phyloP scores from a whole-genome alignment of 31 red algal genomes.

The Asparagopsis taxiformis region DNA sequence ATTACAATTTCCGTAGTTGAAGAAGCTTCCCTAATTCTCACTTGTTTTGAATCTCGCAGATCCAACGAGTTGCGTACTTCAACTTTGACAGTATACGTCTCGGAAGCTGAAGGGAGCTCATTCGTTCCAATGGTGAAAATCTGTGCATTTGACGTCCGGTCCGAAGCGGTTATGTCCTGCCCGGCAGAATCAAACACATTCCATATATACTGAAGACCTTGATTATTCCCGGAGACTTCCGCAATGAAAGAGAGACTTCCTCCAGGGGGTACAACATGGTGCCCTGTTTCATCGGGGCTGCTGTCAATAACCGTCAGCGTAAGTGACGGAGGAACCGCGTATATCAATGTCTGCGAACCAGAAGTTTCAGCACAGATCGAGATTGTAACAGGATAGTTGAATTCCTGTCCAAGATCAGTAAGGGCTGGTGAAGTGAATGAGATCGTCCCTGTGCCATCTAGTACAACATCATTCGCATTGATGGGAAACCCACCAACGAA shows the following conservation, averaged over 20 bases:
- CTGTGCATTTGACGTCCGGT: constrained; percentile 13
- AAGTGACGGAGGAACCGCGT: constrained; percentile 31
- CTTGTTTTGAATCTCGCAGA: constrained; percentile 8
- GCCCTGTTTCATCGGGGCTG: constrained; percentile 9
- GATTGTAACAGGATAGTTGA: constrained; percentile 30
- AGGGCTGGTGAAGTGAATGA: constrained; percentile 17
- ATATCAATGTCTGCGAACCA: constrained; percentile 13
- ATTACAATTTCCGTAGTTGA: constrained; percentile 17
- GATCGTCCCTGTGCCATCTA: constrained; percentile 1
- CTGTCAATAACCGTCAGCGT: constrained; percentile 40
- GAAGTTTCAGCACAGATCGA: constrained; percentile 50
- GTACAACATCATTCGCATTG: constrained; percentile 7
- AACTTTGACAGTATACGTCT: constrained; percentile 1
- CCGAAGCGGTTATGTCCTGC: constrained; percentile 7
- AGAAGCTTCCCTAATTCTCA: constrained; percentile 7
- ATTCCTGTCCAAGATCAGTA: constrained; percentile 26
- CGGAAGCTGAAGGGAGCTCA: constrained; percentile 8
- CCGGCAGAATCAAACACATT: constrained; percentile 19
- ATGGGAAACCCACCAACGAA: constrained; percentile 23
- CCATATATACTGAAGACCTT: constrained; percentile 32
- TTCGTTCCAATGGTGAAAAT: constrained; percentile 10
- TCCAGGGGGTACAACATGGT: constrained; percentile 18
- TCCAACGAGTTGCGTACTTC: constrained; percentile 36
- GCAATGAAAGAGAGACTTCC: constrained; percentile 37
- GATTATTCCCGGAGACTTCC: constrained; percentile 43